These are phyloP conservation scores for Orbilia javanica DNA, from an alignment of 2,329 filamentous ascomycete genomes.

Conservation along the genomic window DNA sequence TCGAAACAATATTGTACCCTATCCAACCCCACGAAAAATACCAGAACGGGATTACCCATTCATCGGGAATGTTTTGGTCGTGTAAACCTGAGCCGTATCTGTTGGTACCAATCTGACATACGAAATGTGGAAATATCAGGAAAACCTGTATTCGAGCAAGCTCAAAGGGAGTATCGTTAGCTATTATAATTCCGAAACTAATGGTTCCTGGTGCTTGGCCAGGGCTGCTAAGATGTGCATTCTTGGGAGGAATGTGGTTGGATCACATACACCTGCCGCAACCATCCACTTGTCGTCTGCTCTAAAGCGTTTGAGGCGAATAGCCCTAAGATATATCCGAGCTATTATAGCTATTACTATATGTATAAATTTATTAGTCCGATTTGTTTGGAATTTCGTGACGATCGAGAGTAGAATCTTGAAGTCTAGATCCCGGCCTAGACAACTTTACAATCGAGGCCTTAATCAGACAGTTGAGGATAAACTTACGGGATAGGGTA, in stretches of 20 bases:
- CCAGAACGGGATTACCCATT: slow-evolving; percentile 62
- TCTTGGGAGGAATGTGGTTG: slow-evolving; percentile 26
- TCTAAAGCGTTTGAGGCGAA: slow-evolving; percentile 61
- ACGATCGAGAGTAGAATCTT: background rate
- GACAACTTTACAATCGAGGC: background rate
- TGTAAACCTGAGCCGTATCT: slow-evolving; percentile 62
- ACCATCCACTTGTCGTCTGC: slow-evolving; percentile 63
- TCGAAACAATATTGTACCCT: slow-evolving; percentile 62
- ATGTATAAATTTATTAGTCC: background rate
- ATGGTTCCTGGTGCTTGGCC: background rate
- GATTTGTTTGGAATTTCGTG: background rate
- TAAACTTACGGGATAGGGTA: slow-evolving; percentile 62
- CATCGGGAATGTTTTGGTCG: slow-evolving; percentile 60
- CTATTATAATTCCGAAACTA: background rate
- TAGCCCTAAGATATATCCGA: slow-evolving; percentile 62
- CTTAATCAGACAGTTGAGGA: background rate
- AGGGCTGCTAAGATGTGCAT: slow-evolving; percentile 1
- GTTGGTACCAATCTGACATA: slow-evolving; percentile 62
- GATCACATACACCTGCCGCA: slow-evolving; percentile 61
- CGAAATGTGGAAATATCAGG: slow-evolving; percentile 60
- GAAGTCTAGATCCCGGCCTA: background rate
- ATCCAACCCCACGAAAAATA: slow-evolving; percentile 61
- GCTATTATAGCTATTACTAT: slow-evolving; percentile 62
- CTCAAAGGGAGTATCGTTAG: background rate
- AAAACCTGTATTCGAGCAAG: slow-evolving; percentile 55